Percentiles rank a stretch among this genome's conserved stretches.
Evolutionary conservation across 805 yeast species (phyloP).

Genomic region (Jamesozyma lodderae): DNA sequence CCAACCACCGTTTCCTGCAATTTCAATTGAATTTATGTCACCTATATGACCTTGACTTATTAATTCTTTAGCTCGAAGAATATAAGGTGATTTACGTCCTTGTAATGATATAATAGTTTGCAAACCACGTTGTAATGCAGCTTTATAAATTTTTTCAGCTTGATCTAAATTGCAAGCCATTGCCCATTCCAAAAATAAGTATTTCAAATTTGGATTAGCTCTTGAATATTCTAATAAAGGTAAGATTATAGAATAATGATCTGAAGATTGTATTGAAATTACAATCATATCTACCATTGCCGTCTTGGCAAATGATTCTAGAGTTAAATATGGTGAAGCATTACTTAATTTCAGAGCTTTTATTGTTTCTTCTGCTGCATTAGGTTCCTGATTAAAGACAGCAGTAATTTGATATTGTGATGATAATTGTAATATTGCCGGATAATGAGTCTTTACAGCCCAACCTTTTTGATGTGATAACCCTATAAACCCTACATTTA

Average conservation of each 20-base stretch:
- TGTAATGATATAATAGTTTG: conserved; percentile 26
- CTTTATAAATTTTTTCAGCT: conserved; percentile 22
- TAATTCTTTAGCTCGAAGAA: conserved; percentile 25
- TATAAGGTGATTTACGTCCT: conserved; percentile 27
- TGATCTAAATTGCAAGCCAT: conserved; percentile 19
- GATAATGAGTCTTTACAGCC: conserved; percentile 27
- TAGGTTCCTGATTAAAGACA: conserved; percentile 16
- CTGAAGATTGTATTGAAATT: conserved; percentile 16
- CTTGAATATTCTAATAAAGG: conserved; percentile 18
- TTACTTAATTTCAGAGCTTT: conserved; percentile 17
- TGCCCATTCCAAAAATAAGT: conserved; percentile 26
- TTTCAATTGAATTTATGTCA: conserved; percentile 25
- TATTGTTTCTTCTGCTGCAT: conserved; percentile 17
- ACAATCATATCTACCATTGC: conserved; percentile 24
- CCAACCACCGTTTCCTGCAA: conserved; percentile 28
- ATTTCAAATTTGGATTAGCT: conserved; percentile 18
- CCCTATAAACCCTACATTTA: conserved; percentile 25
- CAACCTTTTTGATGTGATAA: conserved; percentile 21
- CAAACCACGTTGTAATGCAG: conserved; percentile 19
- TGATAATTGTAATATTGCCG: conserved; percentile 23
- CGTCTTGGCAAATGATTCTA: conserved; percentile 18
- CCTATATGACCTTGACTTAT: conserved; percentile 25
- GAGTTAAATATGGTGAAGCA: conserved; percentile 22
- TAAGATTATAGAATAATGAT: conserved; percentile 14
- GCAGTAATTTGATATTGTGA: conserved; percentile 27